A percentile compares a stretch with the other conserved stretches of the same genome.
Conservation (phyloP, 768 basidiomycete species). For the Amanita fuliginea region DNA sequence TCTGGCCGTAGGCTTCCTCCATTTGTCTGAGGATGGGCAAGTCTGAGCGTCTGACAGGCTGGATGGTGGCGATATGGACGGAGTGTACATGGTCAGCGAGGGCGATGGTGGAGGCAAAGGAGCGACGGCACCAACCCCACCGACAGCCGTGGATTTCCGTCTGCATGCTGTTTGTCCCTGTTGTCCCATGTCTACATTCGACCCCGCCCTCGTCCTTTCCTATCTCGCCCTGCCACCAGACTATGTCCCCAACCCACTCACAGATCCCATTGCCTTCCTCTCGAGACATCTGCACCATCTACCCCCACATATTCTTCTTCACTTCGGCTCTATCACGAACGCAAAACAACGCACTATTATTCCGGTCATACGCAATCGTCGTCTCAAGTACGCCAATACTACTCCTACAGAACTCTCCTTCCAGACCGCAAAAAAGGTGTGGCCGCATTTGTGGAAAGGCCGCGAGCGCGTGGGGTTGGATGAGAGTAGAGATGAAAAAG, state of each 20-base stretch:
- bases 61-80: conserved; percentile 33
- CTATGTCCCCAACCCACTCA: conserved; percentile 49
- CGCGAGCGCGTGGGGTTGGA: conserved; percentile 34
- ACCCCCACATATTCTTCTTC: conserved; percentile 49
- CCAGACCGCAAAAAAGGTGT: conserved; percentile 37
- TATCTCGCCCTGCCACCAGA: conserved; percentile 49
- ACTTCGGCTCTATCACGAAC: conserved; percentile 34
- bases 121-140: conserved; percentile 43
- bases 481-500: conserved; percentile 53
- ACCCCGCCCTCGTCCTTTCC: conserved; percentile 17
- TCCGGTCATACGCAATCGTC: conserved; percentile 58
- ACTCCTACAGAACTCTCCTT: conserved; percentile 47
- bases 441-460: conserved; percentile 65
- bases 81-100: conserved; percentile 35
- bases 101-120: conserved; percentile 24
- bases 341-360: conserved; percentile 60
- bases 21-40: conserved; percentile 29
- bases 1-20: conserved; percentile 26
- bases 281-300: conserved; percentile 44
- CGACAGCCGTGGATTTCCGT: conserved; percentile 21
- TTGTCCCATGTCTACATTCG: background rate
- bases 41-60: conserved; percentile 34
- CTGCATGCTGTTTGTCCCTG: background rate
- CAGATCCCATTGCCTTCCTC: conserved; percentile 55
- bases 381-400: conserved; percentile 48